These are phyloP conservation scores for Aureobasidium sp. DNA, from an alignment of 2,329 filamentous ascomycete genomes.

Conservation along the genomic window DNA sequence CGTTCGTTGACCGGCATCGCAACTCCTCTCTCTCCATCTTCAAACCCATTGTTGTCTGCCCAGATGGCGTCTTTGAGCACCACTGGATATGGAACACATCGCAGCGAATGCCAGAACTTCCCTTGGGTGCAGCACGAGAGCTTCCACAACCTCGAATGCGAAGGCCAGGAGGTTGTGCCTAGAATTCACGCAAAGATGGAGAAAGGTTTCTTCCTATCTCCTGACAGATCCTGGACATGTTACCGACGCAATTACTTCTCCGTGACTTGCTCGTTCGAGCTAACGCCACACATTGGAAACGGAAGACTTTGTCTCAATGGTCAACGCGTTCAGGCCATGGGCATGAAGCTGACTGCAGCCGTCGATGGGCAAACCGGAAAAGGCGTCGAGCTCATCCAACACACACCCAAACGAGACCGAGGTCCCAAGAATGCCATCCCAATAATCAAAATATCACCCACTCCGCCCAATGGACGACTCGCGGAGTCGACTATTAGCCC, in stretches of 20 bases:
- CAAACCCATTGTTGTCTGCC: constrained; percentile 12
- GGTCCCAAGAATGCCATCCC: constrained; percentile 68
- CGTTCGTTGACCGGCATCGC: constrained; percentile 22
- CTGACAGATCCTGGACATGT: constrained; percentile 80
- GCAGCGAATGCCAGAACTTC: constrained; percentile 32
- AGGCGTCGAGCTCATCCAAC: constrained; percentile 75
- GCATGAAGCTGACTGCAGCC: constrained; percentile 77
- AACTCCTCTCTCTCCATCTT: constrained; percentile 22
- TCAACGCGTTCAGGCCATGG: constrained; percentile 63
- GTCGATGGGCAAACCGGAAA: constrained; percentile 71
- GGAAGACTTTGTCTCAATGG: constrained; percentile 52
- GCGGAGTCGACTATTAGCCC: constrained; percentile 32
- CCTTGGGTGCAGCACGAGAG: constrained; percentile 43
- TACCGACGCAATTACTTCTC: constrained; percentile 90
- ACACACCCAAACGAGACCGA: constrained; percentile 87
- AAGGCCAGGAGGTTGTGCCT: constrained; percentile 55
- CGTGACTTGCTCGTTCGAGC: constrained; percentile 69
- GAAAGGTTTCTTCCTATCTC: constrained; percentile 73
- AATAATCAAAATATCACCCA: constrained; percentile 63
- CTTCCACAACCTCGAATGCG: constrained; percentile 56
- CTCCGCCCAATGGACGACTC: constrained; percentile 46
- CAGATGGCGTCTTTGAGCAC: constrained; percentile 25
- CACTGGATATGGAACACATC: constrained; percentile 22
- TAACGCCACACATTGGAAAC: constrained; percentile 56
- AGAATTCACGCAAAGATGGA: constrained; percentile 76